Percentiles rank a stretch among this genome's conserved stretches.
These are phyloP conservation scores for Lignosus rhinocerotis DNA, from an alignment of 1,284 basidiomycete genomes.

Conservation along the genomic window DNA sequence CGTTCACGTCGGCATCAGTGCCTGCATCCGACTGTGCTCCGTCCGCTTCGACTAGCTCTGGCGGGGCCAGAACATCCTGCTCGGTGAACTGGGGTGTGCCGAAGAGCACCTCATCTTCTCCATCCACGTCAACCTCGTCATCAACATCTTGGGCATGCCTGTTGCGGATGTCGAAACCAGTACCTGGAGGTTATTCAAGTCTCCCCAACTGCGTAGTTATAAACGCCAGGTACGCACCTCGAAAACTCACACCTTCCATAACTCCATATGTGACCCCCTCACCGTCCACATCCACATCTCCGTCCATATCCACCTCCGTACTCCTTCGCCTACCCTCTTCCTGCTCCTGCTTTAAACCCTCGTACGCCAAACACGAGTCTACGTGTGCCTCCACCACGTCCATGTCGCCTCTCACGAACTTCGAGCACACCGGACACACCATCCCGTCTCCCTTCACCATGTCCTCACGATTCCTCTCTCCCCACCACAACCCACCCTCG, in stretches of 20 bases:
- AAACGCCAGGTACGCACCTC: slow-evolving; percentile 32
- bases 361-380: slow-evolving; percentile 69
- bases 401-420: slow-evolving; percentile 56
- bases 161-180: slow-evolving; percentile 66
- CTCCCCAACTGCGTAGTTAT: no score
- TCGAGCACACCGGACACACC: slow-evolving; percentile 67
- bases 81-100: slow-evolving; percentile 76
- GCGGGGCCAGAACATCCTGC: slow-evolving; percentile 52
- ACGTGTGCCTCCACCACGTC: slow-evolving; percentile 77
- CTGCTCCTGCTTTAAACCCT: slow-evolving; percentile 41
- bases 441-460: slow-evolving; percentile 40
- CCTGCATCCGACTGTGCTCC: slow-evolving; percentile 24
- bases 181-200: slow-evolving; percentile 38
- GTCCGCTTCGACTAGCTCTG: slow-evolving; percentile 12
- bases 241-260: slow-evolving; percentile 39
- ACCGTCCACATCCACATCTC: slow-evolving; percentile 37
- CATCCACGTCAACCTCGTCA: slow-evolving; percentile 77
- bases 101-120: slow-evolving; percentile 66
- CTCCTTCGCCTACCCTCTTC: slow-evolving; percentile 37
- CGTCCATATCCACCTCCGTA: slow-evolving; percentile 30
- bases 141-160: slow-evolving; percentile 61
- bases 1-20: slow-evolving; percentile 40
- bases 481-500: slow-evolving; percentile 42
- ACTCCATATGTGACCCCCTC: slow-evolving; percentile 29
- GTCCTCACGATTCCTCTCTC: slow-evolving; percentile 30